These are phyloP conservation scores for Phytophthora uliginosa DNA, from an alignment of 352 stramenopile genomes.

Conservation along the genomic window DNA sequence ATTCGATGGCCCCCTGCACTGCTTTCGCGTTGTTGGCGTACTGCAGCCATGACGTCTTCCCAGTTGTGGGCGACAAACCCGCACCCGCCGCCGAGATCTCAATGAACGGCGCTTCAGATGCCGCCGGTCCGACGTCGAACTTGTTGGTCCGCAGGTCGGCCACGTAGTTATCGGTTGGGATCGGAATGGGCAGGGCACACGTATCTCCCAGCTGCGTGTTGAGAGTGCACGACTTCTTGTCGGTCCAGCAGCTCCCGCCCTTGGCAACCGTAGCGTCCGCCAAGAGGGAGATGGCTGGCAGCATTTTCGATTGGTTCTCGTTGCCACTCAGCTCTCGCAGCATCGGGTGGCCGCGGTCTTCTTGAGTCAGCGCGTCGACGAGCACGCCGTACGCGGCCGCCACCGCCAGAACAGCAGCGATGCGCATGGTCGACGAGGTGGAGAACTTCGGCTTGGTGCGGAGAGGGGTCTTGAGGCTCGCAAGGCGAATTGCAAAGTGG, in stretches of 20 bases:
- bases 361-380: conserved; percentile 17
- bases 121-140: conserved; percentile 4
- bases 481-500: conserved; percentile 9
- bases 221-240: background rate
- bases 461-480: conserved; percentile 12
- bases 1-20: too few relatives aligned
- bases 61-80: too few relatives aligned
- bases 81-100: conserved; percentile 19
- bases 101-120: conserved; percentile 5
- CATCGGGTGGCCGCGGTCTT: background rate
- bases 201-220: conserved; percentile 2
- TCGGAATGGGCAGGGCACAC: conserved; percentile 29
- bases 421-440: conserved; percentile 12
- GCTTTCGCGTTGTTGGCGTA: too few relatives aligned
- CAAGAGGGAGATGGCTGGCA: background rate
- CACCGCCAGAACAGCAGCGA: conserved; percentile 24
- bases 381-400: conserved; percentile 8
- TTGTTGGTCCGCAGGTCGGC: conserved; percentile 45
- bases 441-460: background rate
- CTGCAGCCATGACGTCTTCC: conserved; percentile 38
- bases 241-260: conserved; percentile 5
- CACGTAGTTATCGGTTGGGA: conserved; percentile 72
- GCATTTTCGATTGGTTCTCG: conserved; percentile 6
- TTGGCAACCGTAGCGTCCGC: too few relatives aligned
- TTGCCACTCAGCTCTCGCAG: conserved; percentile 5